These are phyloP conservation scores for Calonectria ilicicola DNA, from an alignment of 2,329 filamentous ascomycete genomes.

Conservation along the genomic window DNA sequence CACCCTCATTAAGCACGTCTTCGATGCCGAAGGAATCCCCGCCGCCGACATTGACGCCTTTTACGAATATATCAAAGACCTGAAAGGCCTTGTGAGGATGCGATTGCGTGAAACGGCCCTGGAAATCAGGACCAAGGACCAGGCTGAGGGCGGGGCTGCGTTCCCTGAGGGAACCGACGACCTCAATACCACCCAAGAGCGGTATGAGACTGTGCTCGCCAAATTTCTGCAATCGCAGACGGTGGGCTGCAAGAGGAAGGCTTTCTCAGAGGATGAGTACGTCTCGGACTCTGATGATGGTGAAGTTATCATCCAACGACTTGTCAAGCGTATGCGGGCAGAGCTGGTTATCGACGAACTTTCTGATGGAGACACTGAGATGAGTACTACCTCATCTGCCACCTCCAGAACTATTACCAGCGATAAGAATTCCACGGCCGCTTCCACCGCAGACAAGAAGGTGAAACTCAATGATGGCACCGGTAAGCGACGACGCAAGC, in stretches of 20 bases:
- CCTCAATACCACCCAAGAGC: conserved; percentile 61
- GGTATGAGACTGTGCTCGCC: conserved; percentile 67
- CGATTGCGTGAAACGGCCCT: conserved; percentile 76
- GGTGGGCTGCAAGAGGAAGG: conserved; percentile 58
- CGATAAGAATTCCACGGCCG: conserved; percentile 36
- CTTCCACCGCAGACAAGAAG: conserved; percentile 51
- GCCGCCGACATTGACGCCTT: conserved; percentile 76
- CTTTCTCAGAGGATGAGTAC: conserved; percentile 65
- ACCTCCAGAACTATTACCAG: conserved; percentile 45
- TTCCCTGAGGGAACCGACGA: conserved; percentile 64
- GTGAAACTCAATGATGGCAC: conserved; percentile 60
- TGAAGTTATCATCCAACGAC: conserved; percentile 63
- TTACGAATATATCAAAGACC: conserved; percentile 80
- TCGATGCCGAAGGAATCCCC: conserved; percentile 79
- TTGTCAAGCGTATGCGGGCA: conserved; percentile 73
- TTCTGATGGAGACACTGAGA: conserved; percentile 58
- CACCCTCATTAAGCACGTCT: conserved; percentile 84
- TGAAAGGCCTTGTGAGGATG: conserved; percentile 80
- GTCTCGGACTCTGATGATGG: conserved; percentile 62
- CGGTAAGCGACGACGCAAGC: conserved; percentile 65
- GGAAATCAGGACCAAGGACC: conserved; percentile 69
- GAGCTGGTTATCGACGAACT: conserved; percentile 69
- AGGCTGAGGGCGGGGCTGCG: conserved; percentile 59
- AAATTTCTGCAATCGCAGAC: conserved; percentile 56
- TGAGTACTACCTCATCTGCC: conserved; percentile 44